A percentile compares a stretch with the other conserved stretches of the same genome.
Evolutionary conservation across 257 asterid genomes (phyloP).

Genomic region (Thymus quinquecostatus): DNA sequence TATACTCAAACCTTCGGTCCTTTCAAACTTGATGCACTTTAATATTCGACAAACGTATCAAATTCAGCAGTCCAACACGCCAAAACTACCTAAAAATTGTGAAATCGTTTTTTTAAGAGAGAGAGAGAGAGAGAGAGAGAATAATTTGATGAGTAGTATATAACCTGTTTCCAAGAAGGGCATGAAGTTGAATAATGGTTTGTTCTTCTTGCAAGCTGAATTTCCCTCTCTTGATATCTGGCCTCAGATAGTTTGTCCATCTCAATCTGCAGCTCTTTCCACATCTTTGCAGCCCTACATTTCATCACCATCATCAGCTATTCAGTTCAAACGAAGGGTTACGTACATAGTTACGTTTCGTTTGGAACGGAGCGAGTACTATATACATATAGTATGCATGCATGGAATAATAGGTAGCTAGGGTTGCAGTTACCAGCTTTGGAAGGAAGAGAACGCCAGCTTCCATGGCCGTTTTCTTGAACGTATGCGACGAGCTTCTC

Average conservation of each 20-base stretch:
- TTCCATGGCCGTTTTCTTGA: slow-evolving; percentile 48
- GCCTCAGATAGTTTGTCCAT: slow-evolving; percentile 50
- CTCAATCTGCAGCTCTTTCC: slow-evolving; percentile 58
- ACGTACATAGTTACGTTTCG: no score
- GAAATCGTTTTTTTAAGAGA: no score
- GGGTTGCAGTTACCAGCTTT: slow-evolving; percentile 39
- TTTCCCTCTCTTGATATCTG: slow-evolving; percentile 48
- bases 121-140: no score
- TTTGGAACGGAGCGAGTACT: no score
- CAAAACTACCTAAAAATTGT: no score
- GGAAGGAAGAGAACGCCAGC: slow-evolving; percentile 46
- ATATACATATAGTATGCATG: slow-evolving; percentile 3
- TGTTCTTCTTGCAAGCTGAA: slow-evolving; percentile 46
- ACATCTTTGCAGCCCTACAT: slow-evolving; percentile 44
- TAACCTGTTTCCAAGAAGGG: slow-evolving; percentile 53
- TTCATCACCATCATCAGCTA: background rate
- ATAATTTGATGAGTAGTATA: no score
- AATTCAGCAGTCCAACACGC: no score
- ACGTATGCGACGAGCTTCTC: slow-evolving; percentile 35
- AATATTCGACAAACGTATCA: no score
- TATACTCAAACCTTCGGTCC: no score
- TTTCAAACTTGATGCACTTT: no score
- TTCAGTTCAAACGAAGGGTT: no score
- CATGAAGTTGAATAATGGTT: slow-evolving; percentile 48
- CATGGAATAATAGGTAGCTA: background rate